phyloP scores from a whole-genome alignment of 352 stramenopile species.

The Pythium pyrilobum region DNA sequence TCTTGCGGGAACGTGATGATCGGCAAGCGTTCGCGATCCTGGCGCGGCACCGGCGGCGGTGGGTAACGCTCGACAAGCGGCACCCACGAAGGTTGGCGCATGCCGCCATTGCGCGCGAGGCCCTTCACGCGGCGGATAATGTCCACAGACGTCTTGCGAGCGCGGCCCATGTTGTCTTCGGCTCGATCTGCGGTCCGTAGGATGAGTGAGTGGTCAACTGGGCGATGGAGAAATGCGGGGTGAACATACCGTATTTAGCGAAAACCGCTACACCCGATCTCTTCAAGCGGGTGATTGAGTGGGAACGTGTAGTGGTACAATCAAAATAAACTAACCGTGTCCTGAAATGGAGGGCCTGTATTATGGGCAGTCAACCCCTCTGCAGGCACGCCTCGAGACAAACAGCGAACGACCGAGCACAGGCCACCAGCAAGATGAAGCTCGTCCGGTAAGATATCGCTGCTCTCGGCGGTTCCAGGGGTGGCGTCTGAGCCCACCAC shows the following conservation, averaged over 20 bases:
- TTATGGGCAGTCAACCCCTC: too few species aligned
- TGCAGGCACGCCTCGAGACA: background rate
- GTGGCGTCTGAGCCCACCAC: background rate
- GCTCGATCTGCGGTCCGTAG: background rate
- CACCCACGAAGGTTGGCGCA: constrained; percentile 66
- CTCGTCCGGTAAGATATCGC: constrained; percentile 26
- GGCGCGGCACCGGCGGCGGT: constrained; percentile 60
- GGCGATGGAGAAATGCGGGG: background rate
- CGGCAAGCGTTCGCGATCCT: constrained; percentile 69
- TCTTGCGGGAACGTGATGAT: constrained; percentile 84
- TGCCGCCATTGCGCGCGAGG: constrained; percentile 72
- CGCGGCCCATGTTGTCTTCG: constrained; percentile 57
- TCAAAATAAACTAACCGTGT: too few species aligned
- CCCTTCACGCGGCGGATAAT: constrained; percentile 79
- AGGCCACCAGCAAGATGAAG: constrained; percentile 29
- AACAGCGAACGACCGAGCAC: background rate
- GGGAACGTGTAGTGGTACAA: too few species aligned
- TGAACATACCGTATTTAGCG: constrained; percentile 2
- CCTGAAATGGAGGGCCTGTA: too few species aligned
- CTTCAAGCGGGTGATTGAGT: too few species aligned
- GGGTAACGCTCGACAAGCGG: constrained; percentile 72
- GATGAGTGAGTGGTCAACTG: constrained; percentile 18
- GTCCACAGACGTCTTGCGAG: constrained; percentile 69
- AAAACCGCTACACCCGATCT: background rate
- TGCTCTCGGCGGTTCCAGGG: background rate